Evolutionary conservation across 768 basidiomycete genomes (phyloP).

Genomic region (Macrolepiota albuminosa): DNA sequence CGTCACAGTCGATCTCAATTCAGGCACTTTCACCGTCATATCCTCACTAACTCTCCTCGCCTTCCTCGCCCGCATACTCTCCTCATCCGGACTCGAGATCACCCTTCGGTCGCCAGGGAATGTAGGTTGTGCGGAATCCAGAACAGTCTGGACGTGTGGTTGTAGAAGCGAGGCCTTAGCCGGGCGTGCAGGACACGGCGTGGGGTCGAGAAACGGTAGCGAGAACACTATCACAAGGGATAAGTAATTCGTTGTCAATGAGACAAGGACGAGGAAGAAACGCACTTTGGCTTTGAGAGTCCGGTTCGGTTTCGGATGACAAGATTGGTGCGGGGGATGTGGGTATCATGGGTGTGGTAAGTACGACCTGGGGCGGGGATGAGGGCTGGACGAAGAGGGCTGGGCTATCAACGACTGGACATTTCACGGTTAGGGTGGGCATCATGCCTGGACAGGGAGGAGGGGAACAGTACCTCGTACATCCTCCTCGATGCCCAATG

Average conservation of each 20-base stretch:
- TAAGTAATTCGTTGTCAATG: background rate
- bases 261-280: background rate
- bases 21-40: background rate
- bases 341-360: conserved; percentile 1
- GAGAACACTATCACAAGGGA: background rate
- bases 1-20: background rate
- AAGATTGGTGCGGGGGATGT: conserved; percentile 7
- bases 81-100: conserved; percentile 12
- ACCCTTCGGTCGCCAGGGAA: conserved; percentile 3
- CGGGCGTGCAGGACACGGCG: conserved; percentile 9
- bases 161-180: background rate
- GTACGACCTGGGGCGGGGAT: background rate
- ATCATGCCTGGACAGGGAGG: background rate
- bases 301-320: conserved; percentile 18
- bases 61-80: conserved; percentile 12
- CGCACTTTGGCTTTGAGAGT: conserved; percentile 18
- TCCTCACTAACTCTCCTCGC: conserved; percentile 10
- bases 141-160: background rate
- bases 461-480: conserved; percentile 26
- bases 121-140: background rate
- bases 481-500: conserved; percentile 37
- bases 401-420: conserved; percentile 2
- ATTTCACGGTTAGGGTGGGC: background rate
- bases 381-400: background rate
- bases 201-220: conserved; percentile 13